Base-by-base conservation (phyloP, 305 asterid species). In the Fraxinus angustifolia region DNA sequence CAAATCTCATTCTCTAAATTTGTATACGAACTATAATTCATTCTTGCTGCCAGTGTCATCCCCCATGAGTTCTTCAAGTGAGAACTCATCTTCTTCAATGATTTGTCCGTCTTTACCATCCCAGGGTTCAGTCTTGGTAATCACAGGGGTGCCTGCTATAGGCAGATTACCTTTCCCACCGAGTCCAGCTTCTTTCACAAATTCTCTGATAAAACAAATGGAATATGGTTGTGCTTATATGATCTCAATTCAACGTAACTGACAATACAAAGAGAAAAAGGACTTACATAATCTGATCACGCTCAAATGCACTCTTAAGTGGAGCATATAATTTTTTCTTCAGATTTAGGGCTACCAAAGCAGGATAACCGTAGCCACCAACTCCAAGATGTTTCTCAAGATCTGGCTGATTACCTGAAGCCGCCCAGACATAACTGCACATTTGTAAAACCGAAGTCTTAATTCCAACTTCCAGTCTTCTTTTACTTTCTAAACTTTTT, bases 291-390 rank as follows among this genome's bases (percentile, higher is more conserved):
- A 95, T 87, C 10, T 90, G 97, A 62, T 91, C 92, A 1, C 16
- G 91, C 79, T 90, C 91, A 80, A 93, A 95, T 42, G 99, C 97
- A 62, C 99, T 90, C 90, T 89, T 91, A 10, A 95, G 91, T 16
- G 99, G 97, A 82, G 96, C 91, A 76, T 86, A 95, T 83, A 89
- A 97, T 85, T 90, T 92, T 84, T 93, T 95, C 91, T 93, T 92
- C 81, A 92, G 81, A 83, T 91, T 95, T 42, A 95, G 91, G 62
- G 97, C 99, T 71, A 95, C 91, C 84, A 95, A 68, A 83, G 99
- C 98, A n/a, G 99, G 99, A 84, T 95, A 95, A 1, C 99, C 99
- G 10, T 95, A 95, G 81, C 99, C 99, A 73, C 99, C 99, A 45
- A 95, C 99, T 65, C 96, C 96, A 0, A 95, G 94, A 23, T 88